Base-by-base conservation (phyloP, 495 filamentous ascomycete genomes). In the Penicillium paxilli region DNA sequence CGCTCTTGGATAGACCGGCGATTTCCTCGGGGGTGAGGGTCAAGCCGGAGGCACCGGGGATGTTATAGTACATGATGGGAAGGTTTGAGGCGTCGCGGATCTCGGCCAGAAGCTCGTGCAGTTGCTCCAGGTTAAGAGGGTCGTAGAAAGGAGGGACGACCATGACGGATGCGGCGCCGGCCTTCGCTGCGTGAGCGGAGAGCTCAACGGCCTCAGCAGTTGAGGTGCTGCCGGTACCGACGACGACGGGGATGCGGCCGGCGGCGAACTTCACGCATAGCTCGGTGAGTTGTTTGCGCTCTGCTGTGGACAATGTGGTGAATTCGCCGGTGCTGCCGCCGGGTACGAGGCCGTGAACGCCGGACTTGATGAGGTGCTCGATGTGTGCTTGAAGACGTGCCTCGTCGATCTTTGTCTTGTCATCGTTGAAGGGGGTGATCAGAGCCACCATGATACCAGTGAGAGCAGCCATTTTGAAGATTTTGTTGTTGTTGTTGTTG, bases 81-180 rank as follows among this genome's bases (percentile, higher is more conserved):
- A 71, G 54, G 11, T 57, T 44, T 4, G 62, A 65, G 2, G 52
- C 57, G 1, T 23, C 45, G 32, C 66, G 63, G 14, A 74, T 66
- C 41, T 68, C 68, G 1, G n/a, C 26, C 32, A 74, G 51, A 9
- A 72, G 44, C 50, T 68, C 69, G 4, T 59, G 62, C 19, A 74
- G 49, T 51, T 74, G 53, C 17, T 63, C 54, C 6, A 67, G 26
- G 33, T 54, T 68, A 11, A 72, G 48, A 0, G 71, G 55, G 52
- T 74, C 69, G 35, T 74, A 74, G 59, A 70, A 74, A 2, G 71
- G 71, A 14, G 71, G 71, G 0, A 74, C 71, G 17, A 73, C 68
- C 71, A 74, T 74, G 11, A 68, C 51, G 1, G 68, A 64, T 0
- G 61, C 56, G 11, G 71, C 71, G 10, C 71, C 71, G 33, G 42